Percentiles rank a stretch among this genome's conserved stretches.
Evolutionary conservation across 225 moss, liverwort and hornwort species (phyloP).

Genomic region (Neckera pumila): DNA sequence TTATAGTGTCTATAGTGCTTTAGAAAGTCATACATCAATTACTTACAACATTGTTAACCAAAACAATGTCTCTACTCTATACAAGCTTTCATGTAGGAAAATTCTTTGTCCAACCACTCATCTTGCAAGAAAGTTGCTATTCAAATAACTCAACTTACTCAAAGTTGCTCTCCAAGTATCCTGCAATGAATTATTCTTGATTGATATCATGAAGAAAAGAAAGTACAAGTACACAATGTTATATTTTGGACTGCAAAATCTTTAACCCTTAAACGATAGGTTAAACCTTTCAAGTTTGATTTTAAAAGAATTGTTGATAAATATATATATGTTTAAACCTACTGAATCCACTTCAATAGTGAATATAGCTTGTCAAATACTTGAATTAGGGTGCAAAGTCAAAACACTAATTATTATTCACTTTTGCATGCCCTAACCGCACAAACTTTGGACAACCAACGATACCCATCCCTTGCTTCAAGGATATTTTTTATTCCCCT

Average conservation of each 20-base stretch:
- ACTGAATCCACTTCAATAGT: background rate
- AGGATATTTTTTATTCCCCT: background rate
- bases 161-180: background rate
- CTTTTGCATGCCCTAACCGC: rapidly evolving
- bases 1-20: background rate
- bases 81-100: rapidly evolving
- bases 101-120: background rate
- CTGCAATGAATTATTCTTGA: background rate
- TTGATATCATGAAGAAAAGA: background rate
- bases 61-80: background rate
- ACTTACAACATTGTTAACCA: background rate
- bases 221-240: background rate
- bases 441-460: background rate
- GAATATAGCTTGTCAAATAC: background rate
- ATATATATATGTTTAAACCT: background rate
- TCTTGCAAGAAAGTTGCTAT: background rate
- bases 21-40: rapidly evolving
- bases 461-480: background rate
- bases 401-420: background rate
- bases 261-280: background rate
- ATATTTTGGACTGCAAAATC: rapidly evolving
- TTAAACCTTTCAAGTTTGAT: rapidly evolving
- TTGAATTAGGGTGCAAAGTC: background rate
- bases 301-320: rapidly evolving
- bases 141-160: background rate